A percentile compares a stretch with the other conserved stretches of the same genome.
These are phyloP conservation scores for Lepiota venenata DNA, from an alignment of 768 basidiomycete species.

Conservation along the genomic window DNA sequence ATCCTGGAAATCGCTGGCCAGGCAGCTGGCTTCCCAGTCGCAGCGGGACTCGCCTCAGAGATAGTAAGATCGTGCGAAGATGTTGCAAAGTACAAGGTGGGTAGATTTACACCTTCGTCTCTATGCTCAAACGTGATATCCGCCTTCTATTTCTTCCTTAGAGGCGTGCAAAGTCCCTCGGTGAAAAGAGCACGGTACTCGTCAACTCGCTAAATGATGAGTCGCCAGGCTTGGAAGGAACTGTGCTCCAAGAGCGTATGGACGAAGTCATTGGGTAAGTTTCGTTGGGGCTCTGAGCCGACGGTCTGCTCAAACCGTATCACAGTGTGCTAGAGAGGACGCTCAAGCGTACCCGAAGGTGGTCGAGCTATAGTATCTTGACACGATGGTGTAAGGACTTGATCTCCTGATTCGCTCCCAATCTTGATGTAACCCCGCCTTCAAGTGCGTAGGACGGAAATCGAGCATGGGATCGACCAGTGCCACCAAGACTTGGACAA, in stretches of 20 bases:
- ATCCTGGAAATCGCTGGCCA: conserved; percentile 41
- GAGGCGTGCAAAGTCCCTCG: conserved; percentile 41
- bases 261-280: conserved; percentile 45
- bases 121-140: neutral
- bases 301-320: neutral
- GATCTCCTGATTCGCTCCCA: neutral
- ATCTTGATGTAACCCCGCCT: neutral
- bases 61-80: conserved; percentile 44
- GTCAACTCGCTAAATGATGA: conserved; percentile 38
- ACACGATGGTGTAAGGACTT: conserved; percentile 33
- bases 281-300: neutral
- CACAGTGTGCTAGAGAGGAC: conserved; percentile 41
- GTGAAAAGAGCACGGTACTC: conserved; percentile 37
- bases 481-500: conserved; percentile 39
- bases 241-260: conserved; percentile 33
- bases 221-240: conserved; percentile 32
- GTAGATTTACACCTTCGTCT: conserved; percentile 3
- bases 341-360: conserved; percentile 33
- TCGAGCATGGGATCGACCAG: conserved; percentile 41
- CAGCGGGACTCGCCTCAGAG: conserved; percentile 38
- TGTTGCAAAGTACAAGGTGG: conserved; percentile 47
- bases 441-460: conserved; percentile 44
- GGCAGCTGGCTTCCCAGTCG: conserved; percentile 42
- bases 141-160: conserved; percentile 16
- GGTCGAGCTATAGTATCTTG: conserved; percentile 35